Evolutionary conservation across 1,284 basidiomycete genomes (phyloP), one percentile per base, ranked within the genome.

Genomic region (Hymenochaete sp.): DNA sequence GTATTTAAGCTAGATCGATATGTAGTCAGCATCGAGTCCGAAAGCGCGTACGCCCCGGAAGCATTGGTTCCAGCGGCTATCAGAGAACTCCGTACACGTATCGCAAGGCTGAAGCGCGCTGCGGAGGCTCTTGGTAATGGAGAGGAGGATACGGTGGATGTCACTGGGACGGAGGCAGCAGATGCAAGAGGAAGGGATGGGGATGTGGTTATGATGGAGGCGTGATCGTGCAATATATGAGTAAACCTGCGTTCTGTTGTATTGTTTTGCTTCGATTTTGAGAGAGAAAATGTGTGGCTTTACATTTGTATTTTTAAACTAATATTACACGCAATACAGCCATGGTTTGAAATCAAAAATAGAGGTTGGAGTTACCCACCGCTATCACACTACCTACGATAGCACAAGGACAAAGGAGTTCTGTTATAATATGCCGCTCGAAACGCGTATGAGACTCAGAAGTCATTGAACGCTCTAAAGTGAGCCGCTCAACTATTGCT

Each of bases 1-100:
- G 9, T 7, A 3, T 24, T 29, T 40, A 18, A 6, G 2, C 28
- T 24, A 44, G 3, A 22, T 10, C 22, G 22, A 33, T 44, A 40
- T 49, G 3, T 55, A 95, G 92, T 91, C 70, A 86, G 79, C 52
- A 72, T 98, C 43, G 93, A 98, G 64, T 91, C 89, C 0, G 88
- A 93, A 53, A 85, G 93, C 2, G 77, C 90, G 19, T 96, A 96
- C 60, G 65, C 74, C 11, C 92, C 93, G 0, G 78, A 93, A 61
- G 74, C 84, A 32, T 67, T 98, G n/a, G 66, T 97, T 5, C 81
- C 81, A 0, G 88, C 93, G 55, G 75, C 93, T 0, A 76, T 93
- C 57, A 71, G 72, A 37, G 82, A 96, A 40, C 82, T 98, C 75
- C 74, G 89, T 29, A 68, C 70, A 31, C 98, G 98, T 62, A 79